These are phyloP conservation scores for Coleophoma eucalyptorum DNA, from an alignment of 2,329 filamentous ascomycete genomes.

Conservation along the genomic window DNA sequence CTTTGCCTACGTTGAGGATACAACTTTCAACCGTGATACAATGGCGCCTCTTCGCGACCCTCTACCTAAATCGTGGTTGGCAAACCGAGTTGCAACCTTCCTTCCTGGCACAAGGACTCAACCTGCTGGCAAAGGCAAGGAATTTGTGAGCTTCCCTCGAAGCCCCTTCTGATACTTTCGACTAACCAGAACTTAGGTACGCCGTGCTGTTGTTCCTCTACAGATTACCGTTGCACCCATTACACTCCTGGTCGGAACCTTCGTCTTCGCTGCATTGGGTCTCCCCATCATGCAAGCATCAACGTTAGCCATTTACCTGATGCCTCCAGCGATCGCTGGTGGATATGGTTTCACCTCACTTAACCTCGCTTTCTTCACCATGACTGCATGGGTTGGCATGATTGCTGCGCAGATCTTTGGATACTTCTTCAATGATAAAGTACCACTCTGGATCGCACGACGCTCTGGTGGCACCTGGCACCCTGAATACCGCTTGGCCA, in stretches of 20 bases:
- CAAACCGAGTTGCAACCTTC: constrained; percentile 1
- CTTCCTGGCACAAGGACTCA: neutral
- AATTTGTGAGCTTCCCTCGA: neutral
- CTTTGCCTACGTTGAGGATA: constrained; percentile 3
- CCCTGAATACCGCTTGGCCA: constrained; percentile 18
- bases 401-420: constrained; percentile 29
- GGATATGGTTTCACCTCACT: constrained; percentile 36
- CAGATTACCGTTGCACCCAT: constrained; percentile 27
- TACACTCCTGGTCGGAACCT: constrained; percentile 32
- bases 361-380: constrained; percentile 32
- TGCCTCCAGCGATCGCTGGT: constrained; percentile 27
- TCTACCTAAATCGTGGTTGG: constrained; percentile 1
- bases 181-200: constrained; percentile 1
- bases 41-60: neutral
- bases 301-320: constrained; percentile 25
- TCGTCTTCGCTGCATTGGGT: constrained; percentile 12
- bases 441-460: constrained; percentile 23
- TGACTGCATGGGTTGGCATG: constrained; percentile 35
- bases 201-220: constrained; percentile 14
- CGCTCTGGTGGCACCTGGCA: constrained; percentile 8
- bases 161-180: neutral
- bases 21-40: neutral
- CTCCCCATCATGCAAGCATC: constrained; percentile 9
- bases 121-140: neutral
- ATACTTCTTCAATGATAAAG: constrained; percentile 30